Evolutionary conservation across 371 early-diverging fungal genomes (phyloP), one percentile per base, ranked within the genome.

Genomic region (Circinella umbellata): DNA sequence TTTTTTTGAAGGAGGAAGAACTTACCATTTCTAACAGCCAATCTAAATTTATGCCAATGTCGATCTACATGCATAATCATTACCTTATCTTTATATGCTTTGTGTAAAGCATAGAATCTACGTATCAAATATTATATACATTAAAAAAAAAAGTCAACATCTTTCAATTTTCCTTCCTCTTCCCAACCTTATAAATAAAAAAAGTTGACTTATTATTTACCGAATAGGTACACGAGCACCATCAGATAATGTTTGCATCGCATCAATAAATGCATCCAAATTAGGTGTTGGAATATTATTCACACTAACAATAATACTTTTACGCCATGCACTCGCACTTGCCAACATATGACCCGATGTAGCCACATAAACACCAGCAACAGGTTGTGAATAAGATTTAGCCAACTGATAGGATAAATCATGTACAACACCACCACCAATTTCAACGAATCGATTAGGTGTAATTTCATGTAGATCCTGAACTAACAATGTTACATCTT

Each of bases 381-480:
- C 88, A 9, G 94, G 92, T 18, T 92, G 87, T 13, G 85, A 85
- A 74, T 89, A 93, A 13, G 86, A 85, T 63, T 92, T 87, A 0
- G 95, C 96, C 35, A 95, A 81, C 77, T 95, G 95, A 72, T 94
- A 96, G 18, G 91, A 91, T 15, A 95, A 80, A 67, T 94, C 87
- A 76, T 95, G 92, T 49, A 95, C 86, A 37, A 91, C 87, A 34
- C 89, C 91, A 61, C 96, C 98, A 57, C 97, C 96, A 18, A 95
- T 83, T 74, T 95, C 94, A 7, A 96, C 83, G 66, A 88, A 90
- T 34, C 85, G 76, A 71, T 83, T 79, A 1, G 94, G 93, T 18
- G 94, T 92, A 69, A 93, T 86, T 8, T 80, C 72, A 69, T 95
- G 93, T 68, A 97, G 75, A 75, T 96, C 94, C 72, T 94, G 92